Evolutionary conservation across 495 filamentous ascomycete species (phyloP).

Genomic region (Aspergillus conjunctus): DNA sequence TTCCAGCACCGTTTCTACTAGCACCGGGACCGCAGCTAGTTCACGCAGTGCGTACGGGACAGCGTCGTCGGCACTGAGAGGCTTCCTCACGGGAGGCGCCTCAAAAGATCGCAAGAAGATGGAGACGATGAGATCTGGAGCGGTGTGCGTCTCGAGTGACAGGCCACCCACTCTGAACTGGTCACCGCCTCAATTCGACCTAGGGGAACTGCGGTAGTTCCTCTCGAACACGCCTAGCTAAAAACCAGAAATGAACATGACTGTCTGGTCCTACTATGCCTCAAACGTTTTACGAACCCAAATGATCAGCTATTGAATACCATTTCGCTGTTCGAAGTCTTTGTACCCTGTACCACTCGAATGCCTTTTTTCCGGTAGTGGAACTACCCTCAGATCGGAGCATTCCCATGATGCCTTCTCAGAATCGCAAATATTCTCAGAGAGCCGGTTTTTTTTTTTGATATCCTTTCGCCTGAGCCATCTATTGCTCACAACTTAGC

Average conservation of each 20-base stretch:
- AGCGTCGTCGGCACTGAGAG: constrained; percentile 45
- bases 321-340: constrained; percentile 25
- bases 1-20: constrained; percentile 45
- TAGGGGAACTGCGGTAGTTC: constrained; percentile 38
- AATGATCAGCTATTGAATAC: constrained; percentile 15
- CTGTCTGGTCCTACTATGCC: too few species aligned
- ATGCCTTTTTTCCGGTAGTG: not conserved
- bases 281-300: constrained; percentile 21
- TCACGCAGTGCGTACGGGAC: constrained; percentile 44
- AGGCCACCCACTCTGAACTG: constrained; percentile 46
- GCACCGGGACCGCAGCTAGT: constrained; percentile 37
- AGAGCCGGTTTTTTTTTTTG: not conserved
- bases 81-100: constrained; percentile 38
- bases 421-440: not conserved
- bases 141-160: constrained; percentile 38
- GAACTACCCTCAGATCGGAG: not conserved
- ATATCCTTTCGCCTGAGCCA: not conserved
- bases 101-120: constrained; percentile 38
- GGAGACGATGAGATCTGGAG: constrained; percentile 34
- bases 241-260: not conserved
- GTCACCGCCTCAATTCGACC: constrained; percentile 45
- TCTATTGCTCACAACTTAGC: not conserved
- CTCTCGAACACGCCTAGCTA: not conserved
- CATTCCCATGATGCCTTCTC: not conserved
- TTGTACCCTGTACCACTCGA: not conserved